Percentiles rank a stretch among this genome's conserved stretches.
Conservation (phyloP, 2,329 filamentous ascomycete genomes). For the Microcyclospora tardicrescens region DNA sequence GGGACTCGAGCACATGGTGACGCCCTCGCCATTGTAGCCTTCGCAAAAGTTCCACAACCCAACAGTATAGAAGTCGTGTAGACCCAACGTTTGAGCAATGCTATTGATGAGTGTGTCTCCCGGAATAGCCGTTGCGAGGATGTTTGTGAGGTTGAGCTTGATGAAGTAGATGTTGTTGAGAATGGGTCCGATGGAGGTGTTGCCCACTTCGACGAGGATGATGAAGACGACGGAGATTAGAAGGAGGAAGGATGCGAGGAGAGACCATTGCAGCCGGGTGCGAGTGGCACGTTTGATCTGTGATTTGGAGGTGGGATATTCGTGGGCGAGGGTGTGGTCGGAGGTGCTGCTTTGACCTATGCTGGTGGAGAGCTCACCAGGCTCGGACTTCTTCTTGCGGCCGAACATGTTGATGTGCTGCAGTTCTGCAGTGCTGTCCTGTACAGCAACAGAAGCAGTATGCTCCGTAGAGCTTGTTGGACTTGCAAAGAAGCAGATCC, state of each 20-base stretch:
- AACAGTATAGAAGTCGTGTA: constrained; percentile 90
- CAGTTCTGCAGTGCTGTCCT: neutral
- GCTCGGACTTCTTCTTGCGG: constrained; percentile 12
- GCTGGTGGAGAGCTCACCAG: neutral
- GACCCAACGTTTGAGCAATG: constrained; percentile 70
- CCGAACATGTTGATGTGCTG: constrained; percentile 19
- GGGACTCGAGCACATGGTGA: constrained; percentile 63
- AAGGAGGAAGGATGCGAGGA: constrained; percentile 56
- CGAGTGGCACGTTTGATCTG: constrained; percentile 37
- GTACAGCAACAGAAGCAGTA: too few relatives aligned
- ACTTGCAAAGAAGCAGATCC: too few relatives aligned
- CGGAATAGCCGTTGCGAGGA: constrained; percentile 60
- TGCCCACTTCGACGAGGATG: constrained; percentile 68
- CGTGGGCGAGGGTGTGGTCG: constrained; percentile 15
- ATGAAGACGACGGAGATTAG: constrained; percentile 65
- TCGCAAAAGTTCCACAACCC: constrained; percentile 89
- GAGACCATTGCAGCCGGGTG: constrained; percentile 47
- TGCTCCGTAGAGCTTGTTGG: too few relatives aligned
- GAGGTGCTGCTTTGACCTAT: constrained; percentile 5
- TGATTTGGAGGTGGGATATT: constrained; percentile 21
- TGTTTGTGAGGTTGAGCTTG: constrained; percentile 67
- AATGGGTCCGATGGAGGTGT: constrained; percentile 47
- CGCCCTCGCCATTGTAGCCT: constrained; percentile 61
- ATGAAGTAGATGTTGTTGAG: constrained; percentile 69
- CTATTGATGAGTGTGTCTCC: constrained; percentile 70